Conservation (phyloP, 208 protist genomes). For the Trypanosoma congolense region DNA sequence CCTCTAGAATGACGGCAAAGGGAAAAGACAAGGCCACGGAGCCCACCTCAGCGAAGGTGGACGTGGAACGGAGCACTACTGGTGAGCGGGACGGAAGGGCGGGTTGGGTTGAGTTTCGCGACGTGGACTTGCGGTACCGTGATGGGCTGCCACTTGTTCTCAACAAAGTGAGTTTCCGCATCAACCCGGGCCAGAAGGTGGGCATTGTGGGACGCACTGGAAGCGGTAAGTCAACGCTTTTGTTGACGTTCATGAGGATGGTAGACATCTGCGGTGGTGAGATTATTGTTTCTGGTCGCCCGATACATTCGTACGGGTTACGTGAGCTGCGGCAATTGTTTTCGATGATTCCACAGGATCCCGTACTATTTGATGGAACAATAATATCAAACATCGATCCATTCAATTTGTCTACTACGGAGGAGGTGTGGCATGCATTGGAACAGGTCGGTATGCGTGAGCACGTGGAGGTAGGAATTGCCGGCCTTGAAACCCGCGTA, state of each 20-base stretch:
- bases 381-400: conserved; percentile 76
- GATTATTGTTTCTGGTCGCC: conserved; percentile 39
- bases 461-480: conserved; percentile 18
- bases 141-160: conserved; percentile 60
- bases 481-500: conserved; percentile 20
- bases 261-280: conserved; percentile 52
- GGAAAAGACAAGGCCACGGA: background rate
- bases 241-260: conserved; percentile 70
- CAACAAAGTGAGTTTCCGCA: conserved; percentile 38
- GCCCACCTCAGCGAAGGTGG: background rate
- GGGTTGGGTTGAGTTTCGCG: conserved; percentile 47
- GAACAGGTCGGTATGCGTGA: conserved; percentile 39
- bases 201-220: conserved; percentile 82
- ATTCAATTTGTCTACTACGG: conserved; percentile 25
- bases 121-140: conserved; percentile 75
- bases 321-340: conserved; percentile 56
- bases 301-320: conserved; percentile 31
- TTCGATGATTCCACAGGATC: conserved; percentile 84
- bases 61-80: background rate
- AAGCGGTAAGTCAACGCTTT: conserved; percentile 81
- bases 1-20: background rate
- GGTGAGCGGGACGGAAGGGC: conserved; percentile 6
- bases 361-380: conserved; percentile 75
- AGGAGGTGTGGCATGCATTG: conserved; percentile 44
- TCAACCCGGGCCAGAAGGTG: conserved; percentile 72